Evolutionary conservation across 257 asterid species (phyloP), one percentile per base, ranked within the genome.

Genomic region (Anisodus tanguticus): DNA sequence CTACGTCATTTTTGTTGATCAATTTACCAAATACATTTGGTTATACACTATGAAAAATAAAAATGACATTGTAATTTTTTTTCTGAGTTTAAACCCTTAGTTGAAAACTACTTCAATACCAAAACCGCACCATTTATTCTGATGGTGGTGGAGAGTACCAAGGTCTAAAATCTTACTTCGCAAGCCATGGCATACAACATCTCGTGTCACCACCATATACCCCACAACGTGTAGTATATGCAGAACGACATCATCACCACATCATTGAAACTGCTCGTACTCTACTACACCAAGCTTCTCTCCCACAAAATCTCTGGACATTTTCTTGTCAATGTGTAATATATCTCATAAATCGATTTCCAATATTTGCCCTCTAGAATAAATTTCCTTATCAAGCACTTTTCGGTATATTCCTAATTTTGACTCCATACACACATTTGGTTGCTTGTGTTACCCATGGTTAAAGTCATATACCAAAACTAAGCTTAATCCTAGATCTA

Each of bases 1-100:
- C 3, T 82, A 64, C 13, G 63, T 63, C 2, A 47, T 82, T 9
- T 82, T 63, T 9, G 51, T 82, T 64, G 84, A 80, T 43, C 41
- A 41, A 8, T 55, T 37, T 41, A 35, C 41, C 8, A 59, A 80
- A 19, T 80, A 35, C n/a, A 26, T 11, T 2, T 79, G 58, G 83
- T 39, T 80, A 15, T 59, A 26, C 22, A 26, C 54, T 9, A 5
- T 37, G 37, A 35, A 22, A 35, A 12, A 19, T 10, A 80, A 80
- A 41, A 55, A 35, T 19, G 64, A 54, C 0, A 45, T 54, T 10
- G 37, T 43, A 8, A 8, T 8, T 4, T 7, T 58, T 1, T 80
- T 15, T 5, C 37, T 4, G 43, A 80, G 13, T 80, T 80, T 19
- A 80, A 80, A 12, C 19, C 54, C 37, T 47, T 80, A 67, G 57